Conservation (phyloP, 192 early-diverging fungal genomes). For the Oehlia diaphana region DNA sequence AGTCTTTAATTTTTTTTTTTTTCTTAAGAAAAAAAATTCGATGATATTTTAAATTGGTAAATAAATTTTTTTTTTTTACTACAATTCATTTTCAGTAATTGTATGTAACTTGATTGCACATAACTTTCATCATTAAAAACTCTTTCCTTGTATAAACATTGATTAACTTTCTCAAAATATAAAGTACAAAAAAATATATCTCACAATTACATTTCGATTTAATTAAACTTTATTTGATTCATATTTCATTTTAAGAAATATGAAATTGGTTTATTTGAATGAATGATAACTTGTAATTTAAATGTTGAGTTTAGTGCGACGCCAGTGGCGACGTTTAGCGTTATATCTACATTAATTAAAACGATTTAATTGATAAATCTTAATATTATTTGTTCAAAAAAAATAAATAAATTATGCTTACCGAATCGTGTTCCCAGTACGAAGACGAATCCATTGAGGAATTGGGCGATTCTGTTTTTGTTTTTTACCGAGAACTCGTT, state of each 20-base stretch:
- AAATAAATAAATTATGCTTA: constrained; percentile 32
- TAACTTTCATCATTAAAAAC: too few relatives aligned
- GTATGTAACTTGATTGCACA: too few relatives aligned
- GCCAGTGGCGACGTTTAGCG: constrained; percentile 99
- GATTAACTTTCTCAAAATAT: too few relatives aligned
- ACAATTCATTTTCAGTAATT: background rate
- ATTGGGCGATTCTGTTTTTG: constrained; percentile 98
- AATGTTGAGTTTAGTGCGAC: constrained; percentile 96
- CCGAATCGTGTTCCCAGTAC: constrained; percentile 92
- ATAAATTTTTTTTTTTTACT: background rate
- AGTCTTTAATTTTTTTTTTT: background rate
- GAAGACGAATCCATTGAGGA: constrained; percentile 96
- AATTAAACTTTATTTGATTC: too few relatives aligned
- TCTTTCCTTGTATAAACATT: too few relatives aligned
- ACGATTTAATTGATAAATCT: background rate
- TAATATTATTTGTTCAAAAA: background rate
- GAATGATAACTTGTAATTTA: constrained; percentile 49
- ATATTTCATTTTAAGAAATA: background rate
- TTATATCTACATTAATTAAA: constrained; percentile 76
- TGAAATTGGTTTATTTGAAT: background rate
- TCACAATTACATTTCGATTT: too few relatives aligned
- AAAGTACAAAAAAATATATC: too few relatives aligned
- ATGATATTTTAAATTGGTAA: background rate
- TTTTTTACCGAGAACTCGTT: constrained; percentile 99
- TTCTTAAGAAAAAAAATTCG: background rate